Percentiles rank a stretch among this genome's conserved stretches.
Conservation (phyloP, 73 alveolate genomes). For the Paraurostyla sp. region DNA sequence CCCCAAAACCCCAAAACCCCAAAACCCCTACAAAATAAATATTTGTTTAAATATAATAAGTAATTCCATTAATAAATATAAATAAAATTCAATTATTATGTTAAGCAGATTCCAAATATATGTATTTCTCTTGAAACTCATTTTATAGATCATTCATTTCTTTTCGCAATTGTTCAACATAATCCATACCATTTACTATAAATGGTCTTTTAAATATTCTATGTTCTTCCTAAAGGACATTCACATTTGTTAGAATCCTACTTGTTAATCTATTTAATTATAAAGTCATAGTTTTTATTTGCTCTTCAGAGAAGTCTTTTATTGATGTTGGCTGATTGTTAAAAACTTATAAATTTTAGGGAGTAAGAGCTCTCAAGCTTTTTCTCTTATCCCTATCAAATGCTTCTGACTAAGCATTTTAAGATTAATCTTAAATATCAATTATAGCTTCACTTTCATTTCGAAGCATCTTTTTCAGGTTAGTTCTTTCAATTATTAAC, state of each 20-base stretch:
- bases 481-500: not conserved
- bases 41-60: too few relatives aligned
- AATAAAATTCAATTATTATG: not conserved
- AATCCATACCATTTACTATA: constrained; percentile 42
- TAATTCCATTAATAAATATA: too few relatives aligned
- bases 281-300: too few relatives aligned
- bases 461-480: too few relatives aligned
- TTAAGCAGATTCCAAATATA: not conserved
- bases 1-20: too few relatives aligned
- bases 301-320: not conserved
- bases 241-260: not conserved
- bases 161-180: not conserved
- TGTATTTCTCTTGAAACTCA: not conserved
- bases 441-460: too few relatives aligned
- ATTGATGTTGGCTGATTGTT: not conserved
- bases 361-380: too few relatives aligned
- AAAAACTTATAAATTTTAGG: too few relatives aligned
- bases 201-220: constrained; percentile 48
- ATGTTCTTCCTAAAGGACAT: constrained; percentile 27
- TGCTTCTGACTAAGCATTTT: too few relatives aligned
- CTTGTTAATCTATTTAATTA: not conserved
- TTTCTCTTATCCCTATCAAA: too few relatives aligned
- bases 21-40: too few relatives aligned
- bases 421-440: too few relatives aligned
- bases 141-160: not conserved